Base-by-base conservation (phyloP, 108 stramenopile genomes). In the Skeletonema potamos region DNA sequence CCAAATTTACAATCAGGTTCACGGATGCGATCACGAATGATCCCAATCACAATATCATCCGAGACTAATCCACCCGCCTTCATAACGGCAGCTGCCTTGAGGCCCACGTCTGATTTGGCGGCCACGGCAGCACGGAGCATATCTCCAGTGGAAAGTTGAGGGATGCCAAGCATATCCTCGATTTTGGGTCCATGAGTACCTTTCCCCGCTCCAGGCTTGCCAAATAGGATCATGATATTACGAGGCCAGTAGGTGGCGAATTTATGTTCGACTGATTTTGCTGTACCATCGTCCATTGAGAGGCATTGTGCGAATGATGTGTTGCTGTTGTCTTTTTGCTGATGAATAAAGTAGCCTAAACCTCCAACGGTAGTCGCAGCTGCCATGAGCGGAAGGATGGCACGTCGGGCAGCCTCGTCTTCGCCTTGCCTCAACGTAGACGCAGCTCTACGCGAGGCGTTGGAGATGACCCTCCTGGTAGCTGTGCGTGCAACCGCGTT, bases 51-150 rank as follows among this genome's bases (percentile, higher is more conserved):
- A 64, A 98, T 90, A n/a, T 98, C 98, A 67, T 98, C 96, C 32
- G 87, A 84, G 58, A 98, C 99, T 30, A 98, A 79, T 29, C 92
- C 92, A 58, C 99, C 99, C 9, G 96, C 89, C 82, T 97, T 97
- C 99, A 99, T 99, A 71, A 99, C 82, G 15, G 91, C 88, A 65
- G 97, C 95, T 39, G 99, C 99, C 90, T 97, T 88, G 65, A 88
- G 82, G 7, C 99, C 99, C 26, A 99, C 86, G 57, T 97, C 96
- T 0, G 96, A 98, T 72, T 95, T 90, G 34, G 90, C 89, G 20
- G 89, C 55, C n/a, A 99, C 99, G 51, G 99, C 99, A 4, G 94
- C 98, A 44, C 99, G 95, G 73, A 99, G 90, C 98, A 99, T 99
- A 84, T 99, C 99, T 20, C 99, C 99, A 0, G 94, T 96, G 59